Conservation (phyloP, 768 basidiomycete species). For the Panaeolus cyanescens region DNA sequence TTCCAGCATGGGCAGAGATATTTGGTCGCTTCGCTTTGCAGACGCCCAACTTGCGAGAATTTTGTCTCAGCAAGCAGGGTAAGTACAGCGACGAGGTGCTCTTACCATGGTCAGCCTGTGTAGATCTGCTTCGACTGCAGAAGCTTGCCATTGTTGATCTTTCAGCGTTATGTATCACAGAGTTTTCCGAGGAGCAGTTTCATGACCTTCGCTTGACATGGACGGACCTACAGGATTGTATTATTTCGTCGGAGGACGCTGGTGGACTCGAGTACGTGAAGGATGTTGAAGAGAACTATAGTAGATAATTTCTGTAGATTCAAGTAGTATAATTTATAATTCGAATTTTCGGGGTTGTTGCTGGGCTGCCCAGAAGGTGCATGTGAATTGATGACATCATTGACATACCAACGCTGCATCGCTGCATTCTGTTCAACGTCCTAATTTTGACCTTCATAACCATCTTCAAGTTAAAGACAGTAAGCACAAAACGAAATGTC, state of each 20-base stretch:
- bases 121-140: not conserved
- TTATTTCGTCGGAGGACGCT: not conserved
- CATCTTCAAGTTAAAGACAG: not conserved
- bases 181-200: not conserved
- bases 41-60: not conserved
- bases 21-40: not conserved
- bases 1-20: not conserved
- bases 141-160: not conserved
- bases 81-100: not conserved
- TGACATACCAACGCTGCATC: not conserved
- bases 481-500: not conserved
- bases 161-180: not conserved
- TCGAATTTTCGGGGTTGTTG: too few species aligned
- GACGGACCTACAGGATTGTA: not conserved
- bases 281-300: not conserved
- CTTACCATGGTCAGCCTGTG: not conserved
- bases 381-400: constrained; percentile 2
- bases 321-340: too few species aligned
- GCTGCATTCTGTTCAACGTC: not conserved
- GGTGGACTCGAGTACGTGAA: not conserved
- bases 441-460: not conserved
- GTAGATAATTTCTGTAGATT: too few species aligned
- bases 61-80: not conserved
- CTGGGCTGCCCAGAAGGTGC: too few species aligned
- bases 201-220: not conserved